These are phyloP conservation scores for Plectosphaerella cucumerina DNA, from an alignment of 2,329 filamentous ascomycete genomes.

Conservation along the genomic window DNA sequence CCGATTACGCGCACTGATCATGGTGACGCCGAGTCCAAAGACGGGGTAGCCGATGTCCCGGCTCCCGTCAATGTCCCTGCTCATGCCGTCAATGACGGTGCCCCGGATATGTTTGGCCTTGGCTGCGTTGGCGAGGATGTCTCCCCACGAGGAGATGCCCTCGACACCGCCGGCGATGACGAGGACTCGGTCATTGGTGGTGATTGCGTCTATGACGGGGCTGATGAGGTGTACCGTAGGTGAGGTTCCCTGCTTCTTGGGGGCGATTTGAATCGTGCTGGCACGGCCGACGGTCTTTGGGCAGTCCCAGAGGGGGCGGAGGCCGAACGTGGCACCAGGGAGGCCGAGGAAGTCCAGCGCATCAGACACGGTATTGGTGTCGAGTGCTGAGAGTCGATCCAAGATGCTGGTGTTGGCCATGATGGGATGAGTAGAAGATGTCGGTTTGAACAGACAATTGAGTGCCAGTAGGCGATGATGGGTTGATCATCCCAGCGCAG, in stretches of 20 bases:
- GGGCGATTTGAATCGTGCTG: constrained; percentile 12
- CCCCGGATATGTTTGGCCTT: constrained; percentile 20
- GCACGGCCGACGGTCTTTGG: constrained; percentile 14
- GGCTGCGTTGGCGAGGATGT: constrained; percentile 15
- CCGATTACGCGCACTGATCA: constrained; percentile 25
- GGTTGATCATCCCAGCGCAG: too few relatives aligned
- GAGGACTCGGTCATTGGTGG: constrained; percentile 8
- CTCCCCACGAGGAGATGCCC: constrained; percentile 15
- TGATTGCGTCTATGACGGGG: constrained; percentile 10
- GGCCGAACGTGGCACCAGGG: constrained; percentile 12
- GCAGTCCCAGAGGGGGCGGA: constrained; percentile 14
- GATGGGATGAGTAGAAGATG: too few relatives aligned
- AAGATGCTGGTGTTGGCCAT: constrained; percentile 1
- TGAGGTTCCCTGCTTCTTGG: constrained; percentile 3
- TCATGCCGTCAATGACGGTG: constrained; percentile 25
- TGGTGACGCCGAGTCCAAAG: constrained; percentile 24
- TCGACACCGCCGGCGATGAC: constrained; percentile 11
- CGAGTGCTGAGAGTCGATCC: constrained; percentile 10
- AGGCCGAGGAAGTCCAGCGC: constrained; percentile 14
- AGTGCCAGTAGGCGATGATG: too few relatives aligned
- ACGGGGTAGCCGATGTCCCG: constrained; percentile 25
- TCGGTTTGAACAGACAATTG: too few relatives aligned
- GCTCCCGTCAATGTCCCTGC: constrained; percentile 26
- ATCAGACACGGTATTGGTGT: constrained; percentile 16
- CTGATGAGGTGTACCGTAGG: constrained; percentile 7